Evolutionary conservation across 2,329 filamentous ascomycete species (phyloP).

Genomic region (Colletotrichum sp.): DNA sequence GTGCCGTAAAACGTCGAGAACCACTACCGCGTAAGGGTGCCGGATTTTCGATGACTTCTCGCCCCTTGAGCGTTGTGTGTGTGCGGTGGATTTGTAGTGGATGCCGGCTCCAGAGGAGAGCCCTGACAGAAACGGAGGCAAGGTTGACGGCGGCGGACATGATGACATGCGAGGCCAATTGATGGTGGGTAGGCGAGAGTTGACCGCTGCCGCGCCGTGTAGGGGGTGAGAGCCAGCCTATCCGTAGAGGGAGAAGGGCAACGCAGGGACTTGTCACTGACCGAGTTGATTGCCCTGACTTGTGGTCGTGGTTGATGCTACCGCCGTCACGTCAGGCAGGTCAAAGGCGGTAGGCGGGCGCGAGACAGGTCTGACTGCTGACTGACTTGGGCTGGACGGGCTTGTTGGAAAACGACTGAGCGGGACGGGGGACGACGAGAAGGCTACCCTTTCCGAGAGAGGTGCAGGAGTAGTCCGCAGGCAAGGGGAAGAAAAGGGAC

Average conservation of each 20-base stretch:
- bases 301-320: not conserved
- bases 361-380: not conserved
- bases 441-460: not conserved
- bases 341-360: not conserved
- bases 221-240: not conserved
- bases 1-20: not conserved
- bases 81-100: not conserved
- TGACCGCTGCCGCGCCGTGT: not conserved
- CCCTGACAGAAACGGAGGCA: constrained; percentile 3
- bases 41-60: not conserved
- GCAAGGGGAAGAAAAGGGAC: constrained; percentile 1
- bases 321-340: not conserved
- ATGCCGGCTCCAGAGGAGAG: not conserved
- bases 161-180: not conserved
- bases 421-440: not conserved
- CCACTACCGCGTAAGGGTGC: not conserved
- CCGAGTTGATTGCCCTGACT: not conserved
- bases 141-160: not conserved
- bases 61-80: not conserved
- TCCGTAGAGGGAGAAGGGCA: not conserved
- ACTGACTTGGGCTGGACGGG: not conserved
- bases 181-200: not conserved
- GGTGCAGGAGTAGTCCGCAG: not conserved
- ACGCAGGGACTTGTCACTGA: constrained; percentile 6
- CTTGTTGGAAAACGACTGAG: not conserved